Percentiles rank a stretch among this genome's conserved stretches.
phyloP scores from a whole-genome alignment of 176 grass and related monocot genomes.

The Carex parvula region DNA sequence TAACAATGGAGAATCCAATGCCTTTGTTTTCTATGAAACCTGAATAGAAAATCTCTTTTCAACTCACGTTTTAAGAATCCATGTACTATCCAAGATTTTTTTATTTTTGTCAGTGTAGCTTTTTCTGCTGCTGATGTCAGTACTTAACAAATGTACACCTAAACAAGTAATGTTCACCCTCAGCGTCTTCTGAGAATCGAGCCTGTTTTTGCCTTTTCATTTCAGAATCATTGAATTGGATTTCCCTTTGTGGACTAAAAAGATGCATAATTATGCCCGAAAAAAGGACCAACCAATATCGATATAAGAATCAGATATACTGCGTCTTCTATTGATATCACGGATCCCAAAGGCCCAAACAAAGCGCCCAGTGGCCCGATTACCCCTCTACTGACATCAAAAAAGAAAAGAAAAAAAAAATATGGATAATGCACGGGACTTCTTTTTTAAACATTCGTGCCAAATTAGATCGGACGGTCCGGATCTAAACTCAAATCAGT shows the following conservation, averaged over 20 bases:
- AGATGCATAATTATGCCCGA: not conserved
- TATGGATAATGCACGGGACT: not conserved
- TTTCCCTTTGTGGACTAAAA: not conserved
- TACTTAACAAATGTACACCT: not conserved
- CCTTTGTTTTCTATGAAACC: constrained; percentile 27
- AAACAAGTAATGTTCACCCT: not conserved
- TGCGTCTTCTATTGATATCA: not conserved
- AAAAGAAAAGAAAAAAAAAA: no score
- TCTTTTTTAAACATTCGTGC: no score
- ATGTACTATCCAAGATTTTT: no score
- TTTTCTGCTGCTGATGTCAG: not conserved
- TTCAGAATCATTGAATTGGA: not conserved
- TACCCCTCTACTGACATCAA: not conserved
- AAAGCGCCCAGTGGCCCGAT: not conserved
- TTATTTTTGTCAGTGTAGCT: not conserved
- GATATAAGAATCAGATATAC: not conserved
- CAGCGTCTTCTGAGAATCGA: not conserved
- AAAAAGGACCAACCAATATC: not conserved
- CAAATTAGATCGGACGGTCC: no score
- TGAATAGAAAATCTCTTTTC: constrained; percentile 24
- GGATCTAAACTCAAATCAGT: no score
- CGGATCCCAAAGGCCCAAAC: no score
- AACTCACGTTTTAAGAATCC: not conserved
- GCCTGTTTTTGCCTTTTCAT: not conserved
- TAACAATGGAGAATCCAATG: constrained; percentile 17